A percentile compares a stretch with the other conserved stretches of the same genome.
Conservation (phyloP, 2,329 filamentous ascomycete genomes). For the Aspergillus quadricinctus region DNA sequence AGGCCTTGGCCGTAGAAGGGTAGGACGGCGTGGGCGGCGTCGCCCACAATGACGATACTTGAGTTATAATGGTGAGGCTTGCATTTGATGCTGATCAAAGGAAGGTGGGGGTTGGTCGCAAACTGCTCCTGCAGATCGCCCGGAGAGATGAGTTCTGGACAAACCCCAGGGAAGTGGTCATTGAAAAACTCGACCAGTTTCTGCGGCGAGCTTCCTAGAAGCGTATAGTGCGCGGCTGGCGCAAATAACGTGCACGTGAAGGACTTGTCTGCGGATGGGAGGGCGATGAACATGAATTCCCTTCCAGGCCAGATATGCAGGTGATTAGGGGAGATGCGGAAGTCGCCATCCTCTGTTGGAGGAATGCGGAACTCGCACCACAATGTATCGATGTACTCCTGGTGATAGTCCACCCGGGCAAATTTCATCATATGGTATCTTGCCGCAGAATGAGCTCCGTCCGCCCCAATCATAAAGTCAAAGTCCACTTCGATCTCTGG, state of each 20-base stretch:
- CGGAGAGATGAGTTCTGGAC: slow-evolving; percentile 55
- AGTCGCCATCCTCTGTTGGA: slow-evolving; percentile 51
- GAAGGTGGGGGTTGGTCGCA: slow-evolving; percentile 77
- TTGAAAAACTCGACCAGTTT: slow-evolving; percentile 83
- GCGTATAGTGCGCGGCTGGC: slow-evolving; percentile 63
- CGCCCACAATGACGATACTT: slow-evolving; percentile 79
- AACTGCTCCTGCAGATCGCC: slow-evolving; percentile 71
- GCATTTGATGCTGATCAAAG: slow-evolving; percentile 91
- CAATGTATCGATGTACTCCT: slow-evolving; percentile 91
- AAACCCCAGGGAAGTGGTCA: slow-evolving; percentile 78
- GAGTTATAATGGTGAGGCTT: slow-evolving; percentile 76
- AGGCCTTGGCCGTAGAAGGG: slow-evolving; percentile 98
- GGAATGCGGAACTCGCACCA: slow-evolving; percentile 95
- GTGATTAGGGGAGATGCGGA: slow-evolving; percentile 84
- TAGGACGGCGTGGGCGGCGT: slow-evolving; percentile 96
- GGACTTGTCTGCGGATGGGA: slow-evolving; percentile 79
- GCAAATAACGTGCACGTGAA: slow-evolving; percentile 96
- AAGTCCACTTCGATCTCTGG: slow-evolving; percentile 79
- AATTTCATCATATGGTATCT: slow-evolving; percentile 97
- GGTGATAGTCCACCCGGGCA: slow-evolving; percentile 80
- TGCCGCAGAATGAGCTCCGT: slow-evolving; percentile 88
- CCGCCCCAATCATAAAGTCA: slow-evolving; percentile 88
- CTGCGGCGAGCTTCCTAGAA: slow-evolving; percentile 61
- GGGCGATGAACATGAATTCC: slow-evolving; percentile 97
- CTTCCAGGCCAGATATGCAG: slow-evolving; percentile 95